phyloP scores from a whole-genome alignment of 192 early-diverging fungal genomes.

The Geranomyces variabilis region DNA sequence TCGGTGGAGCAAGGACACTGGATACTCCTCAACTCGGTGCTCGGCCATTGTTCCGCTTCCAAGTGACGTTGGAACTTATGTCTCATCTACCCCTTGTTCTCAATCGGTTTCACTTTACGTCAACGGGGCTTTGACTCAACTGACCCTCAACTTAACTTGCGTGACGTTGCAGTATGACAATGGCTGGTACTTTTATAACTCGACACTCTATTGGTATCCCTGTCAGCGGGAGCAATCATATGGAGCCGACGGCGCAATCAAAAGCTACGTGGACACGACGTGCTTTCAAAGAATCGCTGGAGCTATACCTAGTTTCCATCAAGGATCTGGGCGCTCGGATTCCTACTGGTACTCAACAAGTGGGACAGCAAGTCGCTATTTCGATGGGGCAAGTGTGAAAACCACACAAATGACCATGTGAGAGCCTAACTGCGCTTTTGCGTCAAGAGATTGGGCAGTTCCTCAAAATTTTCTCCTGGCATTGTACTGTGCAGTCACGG shows the following conservation, averaged over 20 bases:
- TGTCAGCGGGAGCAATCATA: neutral
- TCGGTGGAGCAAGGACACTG: conserved; percentile 3
- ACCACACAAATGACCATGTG: too few species aligned
- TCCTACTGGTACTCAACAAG: too few species aligned
- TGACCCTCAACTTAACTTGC: neutral
- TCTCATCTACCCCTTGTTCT: neutral
- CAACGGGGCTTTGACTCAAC: neutral
- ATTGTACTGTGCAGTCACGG: too few species aligned
- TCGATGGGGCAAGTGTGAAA: too few species aligned
- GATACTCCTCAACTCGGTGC: neutral
- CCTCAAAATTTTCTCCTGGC: too few species aligned
- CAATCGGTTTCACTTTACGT: neutral
- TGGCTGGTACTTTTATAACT: neutral
- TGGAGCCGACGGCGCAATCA: neutral
- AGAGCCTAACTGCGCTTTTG: too few species aligned
- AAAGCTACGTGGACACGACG: neutral
- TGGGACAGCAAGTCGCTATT: too few species aligned
- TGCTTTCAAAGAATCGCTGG: neutral
- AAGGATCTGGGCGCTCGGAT: too few species aligned
- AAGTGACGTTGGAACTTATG: too few species aligned
- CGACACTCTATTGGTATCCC: neutral
- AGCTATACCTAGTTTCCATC: too few species aligned
- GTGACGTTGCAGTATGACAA: neutral
- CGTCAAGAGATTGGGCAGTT: too few species aligned
- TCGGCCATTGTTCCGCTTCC: neutral